Conservation (phyloP, 2,329 filamentous ascomycete genomes). For the Pyrenochaeta sp. region DNA sequence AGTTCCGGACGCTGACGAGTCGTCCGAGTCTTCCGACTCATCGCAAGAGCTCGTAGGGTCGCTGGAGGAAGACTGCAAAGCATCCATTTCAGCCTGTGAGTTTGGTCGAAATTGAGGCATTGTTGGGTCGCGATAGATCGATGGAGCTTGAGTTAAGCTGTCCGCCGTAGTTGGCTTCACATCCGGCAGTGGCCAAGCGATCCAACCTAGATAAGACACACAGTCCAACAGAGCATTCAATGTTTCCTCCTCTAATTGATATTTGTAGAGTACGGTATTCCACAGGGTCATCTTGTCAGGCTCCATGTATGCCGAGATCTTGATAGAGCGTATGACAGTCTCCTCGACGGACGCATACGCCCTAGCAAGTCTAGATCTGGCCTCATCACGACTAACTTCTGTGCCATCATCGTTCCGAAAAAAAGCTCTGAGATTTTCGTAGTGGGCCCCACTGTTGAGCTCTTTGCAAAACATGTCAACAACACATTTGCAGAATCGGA, state of each 20-base stretch:
- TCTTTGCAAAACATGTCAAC: constrained; percentile 29
- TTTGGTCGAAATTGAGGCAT: constrained; percentile 75
- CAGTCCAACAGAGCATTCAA: constrained; percentile 21
- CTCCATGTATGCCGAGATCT: constrained; percentile 12
- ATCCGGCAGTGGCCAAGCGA: constrained; percentile 4
- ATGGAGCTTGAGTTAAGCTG: neutral
- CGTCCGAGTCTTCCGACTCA: constrained; percentile 10
- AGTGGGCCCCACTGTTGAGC: constrained; percentile 13
- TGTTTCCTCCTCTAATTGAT: constrained; percentile 33
- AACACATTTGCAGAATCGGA: constrained; percentile 36
- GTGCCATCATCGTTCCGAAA: constrained; percentile 13
- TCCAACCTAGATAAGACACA: constrained; percentile 26
- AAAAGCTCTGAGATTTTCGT: constrained; percentile 7
- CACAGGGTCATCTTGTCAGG: constrained; percentile 27
- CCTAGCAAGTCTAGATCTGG: constrained; percentile 11
- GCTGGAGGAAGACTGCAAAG: neutral
- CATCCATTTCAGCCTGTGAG: constrained; percentile 29
- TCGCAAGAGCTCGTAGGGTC: neutral
- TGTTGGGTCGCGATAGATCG: constrained; percentile 63
- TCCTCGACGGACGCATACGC: constrained; percentile 28
- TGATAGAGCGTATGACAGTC: constrained; percentile 18
- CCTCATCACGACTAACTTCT: constrained; percentile 10
- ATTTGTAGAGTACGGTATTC: constrained; percentile 33
- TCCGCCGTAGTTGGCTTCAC: neutral
- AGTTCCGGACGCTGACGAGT: constrained; percentile 2